These are phyloP conservation scores for Lepiota brunneoincarnata DNA, from an alignment of 768 basidiomycete genomes.

Conservation along the genomic window DNA sequence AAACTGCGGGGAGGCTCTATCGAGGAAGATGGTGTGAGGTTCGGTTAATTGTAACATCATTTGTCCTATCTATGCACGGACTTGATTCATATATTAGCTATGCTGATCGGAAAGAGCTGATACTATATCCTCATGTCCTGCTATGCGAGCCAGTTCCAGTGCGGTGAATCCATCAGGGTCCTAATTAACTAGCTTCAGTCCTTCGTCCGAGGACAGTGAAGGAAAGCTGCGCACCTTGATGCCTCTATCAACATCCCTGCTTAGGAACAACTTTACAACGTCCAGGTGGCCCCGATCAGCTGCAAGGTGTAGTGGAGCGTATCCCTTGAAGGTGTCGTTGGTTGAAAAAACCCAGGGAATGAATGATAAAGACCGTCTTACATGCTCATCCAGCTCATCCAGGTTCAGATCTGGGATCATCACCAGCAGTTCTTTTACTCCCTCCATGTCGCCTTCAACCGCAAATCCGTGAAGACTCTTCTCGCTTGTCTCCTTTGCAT, in stretches of 20 bases:
- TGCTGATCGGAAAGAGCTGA: slow-evolving; percentile 19
- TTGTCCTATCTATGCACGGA: background rate
- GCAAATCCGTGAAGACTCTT: slow-evolving; percentile 60
- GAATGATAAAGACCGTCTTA: slow-evolving; percentile 34
- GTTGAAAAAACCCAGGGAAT: slow-evolving; percentile 7
- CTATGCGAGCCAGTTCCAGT: slow-evolving; percentile 54
- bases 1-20: background rate
- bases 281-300: slow-evolving; percentile 72
- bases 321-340: slow-evolving; percentile 53
- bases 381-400: slow-evolving; percentile 70
- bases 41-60: slow-evolving; percentile 1
- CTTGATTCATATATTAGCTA: background rate
- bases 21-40: background rate
- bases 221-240: slow-evolving; percentile 50
- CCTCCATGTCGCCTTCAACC: slow-evolving; percentile 49
- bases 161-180: slow-evolving; percentile 69
- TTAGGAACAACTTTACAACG: slow-evolving; percentile 56
- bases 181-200: slow-evolving; percentile 29
- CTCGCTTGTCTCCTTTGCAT: slow-evolving; percentile 32
- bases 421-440: slow-evolving; percentile 42
- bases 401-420: slow-evolving; percentile 43
- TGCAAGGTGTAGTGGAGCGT: slow-evolving; percentile 84
- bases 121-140: slow-evolving; percentile 56
- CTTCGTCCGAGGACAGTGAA: background rate
- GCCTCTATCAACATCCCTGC: slow-evolving; percentile 58